Base-by-base conservation (phyloP, 208 protist genomes). In the Entamoeba invadens region DNA sequence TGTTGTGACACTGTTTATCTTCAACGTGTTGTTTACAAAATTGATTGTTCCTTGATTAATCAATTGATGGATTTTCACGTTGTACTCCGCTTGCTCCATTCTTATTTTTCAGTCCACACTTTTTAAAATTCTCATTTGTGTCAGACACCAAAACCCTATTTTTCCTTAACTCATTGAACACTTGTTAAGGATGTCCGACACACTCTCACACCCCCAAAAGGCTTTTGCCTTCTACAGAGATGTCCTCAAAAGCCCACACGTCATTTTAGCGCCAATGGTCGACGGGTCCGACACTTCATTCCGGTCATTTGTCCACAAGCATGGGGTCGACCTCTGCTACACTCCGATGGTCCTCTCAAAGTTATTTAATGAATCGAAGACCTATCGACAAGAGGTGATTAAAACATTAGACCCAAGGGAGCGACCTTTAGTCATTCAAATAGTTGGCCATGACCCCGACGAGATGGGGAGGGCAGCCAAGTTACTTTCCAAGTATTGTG, bases 201-300 rank as follows among this genome's bases (percentile, higher is more conserved):
- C n/a, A n/a, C n/a, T n/a, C n/a, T n/a, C n/a, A n/a, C n/a, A n/a
- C n/a, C n/a, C n/a, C n/a, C n/a, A n/a, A n/a, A n/a, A n/a, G n/a
- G n/a, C n/a, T n/a, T 68, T 68, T 68, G 14, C 25, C 14, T 93
- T 47, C 47, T 93, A 45, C 21, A 93, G 44, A 45, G n/a, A 77
- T 35, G 31, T 8, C 12, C 45, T 94, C 44, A 16, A 16, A 45
- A 21, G 10, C 12, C 93, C 93, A 8, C 16, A 46, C 91, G 2
- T 14, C 1, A 45, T 94, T 42, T 46, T 94, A 45, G 93, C 93
- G 0, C 93, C 93, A 45, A 94, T 94, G 93, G 93, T 94, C 21
- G 42, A 14, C 21, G 44, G 44, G 31, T 94, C 93, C 47, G 93
- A 94, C 46, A 35, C 31, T 21, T n/a, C 47, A 2, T 94, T 21